phyloP scores from a whole-genome alignment of 306 rosid species.

The Vigna angularis region DNA sequence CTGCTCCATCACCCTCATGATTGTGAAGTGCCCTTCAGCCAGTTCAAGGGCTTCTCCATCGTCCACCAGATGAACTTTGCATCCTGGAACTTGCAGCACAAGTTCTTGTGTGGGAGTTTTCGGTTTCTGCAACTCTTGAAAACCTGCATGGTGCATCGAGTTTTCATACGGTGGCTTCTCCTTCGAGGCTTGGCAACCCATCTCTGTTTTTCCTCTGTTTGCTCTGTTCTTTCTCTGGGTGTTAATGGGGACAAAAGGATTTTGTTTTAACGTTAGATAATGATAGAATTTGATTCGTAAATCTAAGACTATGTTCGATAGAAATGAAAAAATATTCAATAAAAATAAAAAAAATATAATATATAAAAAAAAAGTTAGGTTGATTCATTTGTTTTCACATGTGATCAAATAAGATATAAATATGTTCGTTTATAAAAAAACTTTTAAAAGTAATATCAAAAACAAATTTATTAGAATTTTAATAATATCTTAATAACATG shows the following conservation, averaged over 20 bases:
- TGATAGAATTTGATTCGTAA: too few species aligned
- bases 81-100: conserved; percentile 66
- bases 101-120: conserved; percentile 56
- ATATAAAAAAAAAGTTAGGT: too few species aligned
- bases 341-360: too few species aligned
- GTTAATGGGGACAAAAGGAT: conserved; percentile 33
- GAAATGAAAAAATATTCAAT: too few species aligned
- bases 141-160: not conserved
- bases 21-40: conserved; percentile 69
- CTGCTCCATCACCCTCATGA: conserved; percentile 62
- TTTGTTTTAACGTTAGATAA: not conserved
- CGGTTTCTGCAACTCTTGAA: conserved; percentile 42
- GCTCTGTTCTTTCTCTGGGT: conserved; percentile 31
- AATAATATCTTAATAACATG: too few species aligned
- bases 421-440: too few species aligned
- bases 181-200: conserved; percentile 64
- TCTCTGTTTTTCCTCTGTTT: conserved; percentile 44
- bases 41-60: conserved; percentile 78
- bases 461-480: too few species aligned
- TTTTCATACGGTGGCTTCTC: conserved; percentile 10
- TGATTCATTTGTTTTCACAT: too few species aligned
- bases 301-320: too few species aligned
- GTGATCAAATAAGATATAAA: too few species aligned
- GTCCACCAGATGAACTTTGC: conserved; percentile 79
- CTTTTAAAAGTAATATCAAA: too few species aligned